These are phyloP conservation scores for Paecilomyces dactylethromorphus DNA, from an alignment of 2,329 filamentous ascomycete genomes.

Conservation along the genomic window DNA sequence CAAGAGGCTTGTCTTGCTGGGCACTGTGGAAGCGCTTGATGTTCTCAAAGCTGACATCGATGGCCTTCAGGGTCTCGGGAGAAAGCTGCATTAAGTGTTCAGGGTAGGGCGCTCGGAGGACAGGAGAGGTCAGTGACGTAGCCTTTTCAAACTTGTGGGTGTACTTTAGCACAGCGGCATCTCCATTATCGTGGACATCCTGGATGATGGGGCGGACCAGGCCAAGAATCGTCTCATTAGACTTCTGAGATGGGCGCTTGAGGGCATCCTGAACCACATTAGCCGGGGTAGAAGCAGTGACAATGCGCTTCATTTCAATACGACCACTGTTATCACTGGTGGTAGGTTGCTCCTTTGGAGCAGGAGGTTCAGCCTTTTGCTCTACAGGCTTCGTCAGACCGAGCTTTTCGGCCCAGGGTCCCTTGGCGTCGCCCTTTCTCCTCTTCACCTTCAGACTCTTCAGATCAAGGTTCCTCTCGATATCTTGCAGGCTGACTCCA, in stretches of 20 bases:
- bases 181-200: slow-evolving; percentile 74
- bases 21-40: slow-evolving; percentile 91
- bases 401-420: slow-evolving; percentile 80
- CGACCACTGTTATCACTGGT: slow-evolving; percentile 51
- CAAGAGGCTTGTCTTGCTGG: slow-evolving; percentile 73
- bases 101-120: slow-evolving; percentile 84
- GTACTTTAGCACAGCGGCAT: slow-evolving; percentile 82
- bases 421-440: slow-evolving; percentile 88
- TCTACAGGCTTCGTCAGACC: slow-evolving; percentile 48
- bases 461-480: slow-evolving; percentile 85
- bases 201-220: slow-evolving; percentile 90
- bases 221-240: slow-evolving; percentile 85
- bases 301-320: slow-evolving; percentile 77
- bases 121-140: slow-evolving; percentile 79
- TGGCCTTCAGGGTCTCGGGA: slow-evolving; percentile 80
- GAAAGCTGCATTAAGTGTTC: slow-evolving; percentile 76
- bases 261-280: slow-evolving; percentile 66
- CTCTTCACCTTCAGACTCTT: slow-evolving; percentile 96
- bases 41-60: slow-evolving; percentile 89
- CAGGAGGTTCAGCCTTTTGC: slow-evolving; percentile 25
- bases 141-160: slow-evolving; percentile 98
- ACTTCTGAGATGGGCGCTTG: slow-evolving; percentile 86
- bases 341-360: slow-evolving; percentile 34
- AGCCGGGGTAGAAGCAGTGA: slow-evolving; percentile 58
- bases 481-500: slow-evolving; percentile 78